Evolutionary conservation across 805 yeast species (phyloP).

Genomic region (Pichia phayaonensis): DNA sequence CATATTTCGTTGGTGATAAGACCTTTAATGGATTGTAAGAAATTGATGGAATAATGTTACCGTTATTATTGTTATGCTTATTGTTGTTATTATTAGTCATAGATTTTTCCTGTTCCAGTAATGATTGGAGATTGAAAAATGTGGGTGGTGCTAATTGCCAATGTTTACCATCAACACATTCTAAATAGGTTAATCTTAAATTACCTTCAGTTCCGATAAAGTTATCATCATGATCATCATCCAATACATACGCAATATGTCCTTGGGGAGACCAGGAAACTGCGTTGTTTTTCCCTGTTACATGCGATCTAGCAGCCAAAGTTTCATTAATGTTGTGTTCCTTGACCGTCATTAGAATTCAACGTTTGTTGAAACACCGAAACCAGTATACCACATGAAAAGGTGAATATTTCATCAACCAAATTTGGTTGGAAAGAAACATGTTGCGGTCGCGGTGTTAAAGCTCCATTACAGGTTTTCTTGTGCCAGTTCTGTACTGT

Average conservation of each 20-base stretch:
- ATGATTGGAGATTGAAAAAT: not conserved
- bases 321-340: slow-evolving; percentile 12
- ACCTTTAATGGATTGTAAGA: not conserved
- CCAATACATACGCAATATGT: slow-evolving; percentile 55
- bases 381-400: not conserved
- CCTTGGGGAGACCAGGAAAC: slow-evolving; percentile 82
- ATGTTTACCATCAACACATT: slow-evolving; percentile 61
- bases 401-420: not conserved
- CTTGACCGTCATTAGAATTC: slow-evolving; percentile 3
- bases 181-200: slow-evolving; percentile 58
- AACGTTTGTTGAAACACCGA: too few species aligned
- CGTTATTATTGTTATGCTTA: not conserved
- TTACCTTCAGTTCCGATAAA: slow-evolving; percentile 24
- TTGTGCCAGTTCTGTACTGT: too few species aligned
- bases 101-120: not conserved
- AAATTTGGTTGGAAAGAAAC: not conserved
- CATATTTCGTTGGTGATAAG: slow-evolving; percentile 25
- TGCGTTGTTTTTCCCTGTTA: not conserved
- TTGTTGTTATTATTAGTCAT: slow-evolving; percentile 14
- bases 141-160: slow-evolving; percentile 72
- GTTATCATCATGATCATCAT: slow-evolving; percentile 15
- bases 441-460: not conserved
- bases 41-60: not conserved
- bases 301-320: slow-evolving; percentile 15
- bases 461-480: too few species aligned